phyloP scores from a whole-genome alignment of 768 basidiomycete species.

The Guyanaporus albipodus region DNA sequence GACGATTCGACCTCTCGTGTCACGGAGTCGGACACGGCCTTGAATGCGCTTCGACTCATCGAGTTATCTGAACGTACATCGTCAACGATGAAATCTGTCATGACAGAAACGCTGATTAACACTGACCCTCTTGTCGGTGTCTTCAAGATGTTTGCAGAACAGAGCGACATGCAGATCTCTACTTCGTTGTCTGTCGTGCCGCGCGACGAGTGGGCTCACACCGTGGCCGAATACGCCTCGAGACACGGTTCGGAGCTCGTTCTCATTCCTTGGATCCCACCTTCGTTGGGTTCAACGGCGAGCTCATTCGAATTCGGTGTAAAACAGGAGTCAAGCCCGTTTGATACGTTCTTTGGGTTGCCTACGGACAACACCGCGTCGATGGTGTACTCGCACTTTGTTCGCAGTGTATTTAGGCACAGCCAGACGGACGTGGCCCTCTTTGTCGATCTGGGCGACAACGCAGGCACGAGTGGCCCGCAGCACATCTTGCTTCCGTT shows the following conservation, averaged over 20 bases:
- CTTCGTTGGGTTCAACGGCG: constrained; percentile 32
- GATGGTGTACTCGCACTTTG: constrained; percentile 73
- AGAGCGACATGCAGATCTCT: constrained; percentile 63
- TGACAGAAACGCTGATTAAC: constrained; percentile 62
- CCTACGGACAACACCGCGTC: constrained; percentile 48
- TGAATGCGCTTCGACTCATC: constrained; percentile 83
- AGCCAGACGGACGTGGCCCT: constrained; percentile 76
- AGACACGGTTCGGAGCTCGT: constrained; percentile 66
- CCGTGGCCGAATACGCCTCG: constrained; percentile 57
- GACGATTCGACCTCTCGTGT: constrained; percentile 2
- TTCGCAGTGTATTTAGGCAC: constrained; percentile 75
- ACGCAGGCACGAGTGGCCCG: constrained; percentile 23
- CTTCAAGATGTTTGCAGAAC: constrained; percentile 72
- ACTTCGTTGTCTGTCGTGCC: constrained; percentile 72
- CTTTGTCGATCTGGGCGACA: constrained; percentile 69
- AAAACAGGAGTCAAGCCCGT: constrained; percentile 49
- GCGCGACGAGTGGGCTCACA: constrained; percentile 66
- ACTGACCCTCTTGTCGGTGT: constrained; percentile 71
- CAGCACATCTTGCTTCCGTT: constrained; percentile 83
- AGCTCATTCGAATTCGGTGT: constrained; percentile 28
- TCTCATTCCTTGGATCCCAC: constrained; percentile 76
- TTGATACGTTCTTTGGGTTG: constrained; percentile 72
- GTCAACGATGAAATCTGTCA: constrained; percentile 78
- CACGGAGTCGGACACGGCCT: background rate
- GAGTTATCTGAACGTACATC: constrained; percentile 88